Evolutionary conservation across 2,329 filamentous ascomycete genomes (phyloP), one percentile per base, ranked within the genome.

Genomic region (Colletotrichum lindemuthianum): DNA sequence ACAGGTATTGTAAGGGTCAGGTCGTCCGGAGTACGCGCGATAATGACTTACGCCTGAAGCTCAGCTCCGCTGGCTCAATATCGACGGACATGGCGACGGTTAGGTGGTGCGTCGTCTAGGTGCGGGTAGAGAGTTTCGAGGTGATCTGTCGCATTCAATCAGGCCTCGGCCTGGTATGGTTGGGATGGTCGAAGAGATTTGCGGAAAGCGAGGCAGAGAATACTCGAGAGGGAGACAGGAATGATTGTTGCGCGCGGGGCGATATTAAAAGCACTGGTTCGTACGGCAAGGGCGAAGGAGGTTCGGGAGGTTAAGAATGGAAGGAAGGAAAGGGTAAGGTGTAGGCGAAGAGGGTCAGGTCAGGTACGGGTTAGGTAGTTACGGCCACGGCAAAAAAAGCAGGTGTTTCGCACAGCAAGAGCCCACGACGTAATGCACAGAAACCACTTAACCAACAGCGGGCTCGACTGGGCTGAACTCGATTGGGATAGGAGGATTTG

Each of bases 61-160:
- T 92, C 76, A 99, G 89, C 86, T 98, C 96, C 71, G 87, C 79
- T 66, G 95, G 96, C 73, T 96, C 90, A 76, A 99, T 92, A 74
- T 97, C 92, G 82, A 99, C 91, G 72, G 95, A 96, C 96, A 98
- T 98, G 81, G 74, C 86, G 80, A 71, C 53, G 71, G 69, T 33
- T 58, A 43, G 67, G 70, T 66, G 63, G 60, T 61, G 39, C 49
- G 36, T 48, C 43, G 50, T 32, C 50, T 60, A 55, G 44, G 53
- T 43, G 55, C 44, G 39, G 40, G 63, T 55, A 52, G 63, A 65
- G 60, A 68, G 64, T 56, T 56, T 63, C 50, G 41, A 47, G 60
- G 45, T 33, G 37, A 34, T 47, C 34, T 47, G 65, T 61, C 57
- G 63, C 65, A 58, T 50, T 43, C 45, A 66, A 60, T 24, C 40